These are phyloP conservation scores for Kodamaea plutei DNA, from an alignment of 1,139 yeast species.

Conservation along the genomic window DNA sequence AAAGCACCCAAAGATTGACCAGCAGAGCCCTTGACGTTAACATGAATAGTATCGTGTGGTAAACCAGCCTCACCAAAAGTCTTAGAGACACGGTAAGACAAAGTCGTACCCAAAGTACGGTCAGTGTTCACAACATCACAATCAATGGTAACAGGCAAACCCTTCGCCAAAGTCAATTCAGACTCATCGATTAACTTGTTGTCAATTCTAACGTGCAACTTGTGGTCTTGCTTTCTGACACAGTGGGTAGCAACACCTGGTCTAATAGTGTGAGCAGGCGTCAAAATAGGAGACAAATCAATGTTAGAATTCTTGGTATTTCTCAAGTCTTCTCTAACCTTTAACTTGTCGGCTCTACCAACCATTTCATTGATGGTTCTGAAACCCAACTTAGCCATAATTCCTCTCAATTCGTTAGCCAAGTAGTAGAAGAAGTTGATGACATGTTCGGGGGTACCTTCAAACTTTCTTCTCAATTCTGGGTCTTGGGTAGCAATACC, in stretches of 20 bases:
- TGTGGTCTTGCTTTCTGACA: conserved; percentile 91
- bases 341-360: conserved; percentile 89
- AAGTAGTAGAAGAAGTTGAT: conserved; percentile 95
- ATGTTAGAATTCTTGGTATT: conserved; percentile 88
- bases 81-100: conserved; percentile 91
- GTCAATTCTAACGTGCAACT: conserved; percentile 86
- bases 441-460: conserved; percentile 97
- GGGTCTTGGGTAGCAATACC: conserved; percentile 99
- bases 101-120: conserved; percentile 91
- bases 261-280: conserved; percentile 94
- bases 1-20: conserved; percentile 99
- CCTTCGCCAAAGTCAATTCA: conserved; percentile 88
- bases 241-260: conserved; percentile 97
- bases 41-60: conserved; percentile 95
- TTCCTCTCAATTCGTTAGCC: conserved; percentile 84
- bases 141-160: conserved; percentile 90
- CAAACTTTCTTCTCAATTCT: conserved; percentile 82
- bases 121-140: conserved; percentile 93
- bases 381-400: conserved; percentile 94
- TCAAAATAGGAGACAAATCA: conserved; percentile 86
- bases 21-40: conserved; percentile 86
- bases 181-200: conserved; percentile 95
- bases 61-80: conserved; percentile 89
- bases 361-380: conserved; percentile 97
- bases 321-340: conserved; percentile 79